Percentiles rank a stretch among this genome's conserved stretches.
phyloP scores from a whole-genome alignment of 139 green algal species.

The Volvox reticuliferus region DNA sequence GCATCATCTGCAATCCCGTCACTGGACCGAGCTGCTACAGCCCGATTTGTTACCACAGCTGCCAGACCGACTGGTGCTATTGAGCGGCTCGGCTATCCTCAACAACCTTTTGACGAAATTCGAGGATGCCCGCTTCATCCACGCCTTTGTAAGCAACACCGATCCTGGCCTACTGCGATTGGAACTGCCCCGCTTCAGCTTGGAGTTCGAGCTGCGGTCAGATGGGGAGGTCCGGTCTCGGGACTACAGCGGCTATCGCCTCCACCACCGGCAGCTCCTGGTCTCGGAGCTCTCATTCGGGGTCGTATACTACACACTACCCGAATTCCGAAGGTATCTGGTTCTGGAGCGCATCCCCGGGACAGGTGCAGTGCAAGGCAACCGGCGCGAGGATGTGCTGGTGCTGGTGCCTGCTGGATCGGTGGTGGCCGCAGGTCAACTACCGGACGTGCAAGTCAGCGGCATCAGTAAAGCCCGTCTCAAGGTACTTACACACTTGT shows the following conservation, averaged over 20 bases:
- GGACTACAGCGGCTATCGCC: constrained; percentile 54
- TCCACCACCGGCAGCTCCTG: constrained; percentile 36
- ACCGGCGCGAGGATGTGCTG: constrained; percentile 26
- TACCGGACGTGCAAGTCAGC: not conserved
- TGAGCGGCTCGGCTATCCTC: not conserved
- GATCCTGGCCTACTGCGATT: not conserved
- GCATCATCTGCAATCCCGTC: not conserved
- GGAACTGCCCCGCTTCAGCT: constrained; percentile 51
- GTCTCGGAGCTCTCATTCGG: not conserved
- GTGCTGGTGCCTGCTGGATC: constrained; percentile 53
- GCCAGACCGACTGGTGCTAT: constrained; percentile 53
- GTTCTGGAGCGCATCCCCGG: constrained; percentile 53
- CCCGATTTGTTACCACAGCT: not conserved
- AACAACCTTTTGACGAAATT: constrained; percentile 60
- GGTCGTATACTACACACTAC: constrained; percentile 61
- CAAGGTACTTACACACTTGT: not conserved
- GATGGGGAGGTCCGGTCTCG: constrained; percentile 1
- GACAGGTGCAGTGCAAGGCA: not conserved
- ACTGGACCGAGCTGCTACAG: constrained; percentile 19
- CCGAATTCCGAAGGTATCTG: constrained; percentile 66
- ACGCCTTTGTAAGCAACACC: constrained; percentile 17
- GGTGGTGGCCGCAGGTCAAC: constrained; percentile 17
- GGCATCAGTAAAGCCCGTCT: not conserved
- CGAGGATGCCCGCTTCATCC: constrained; percentile 63
- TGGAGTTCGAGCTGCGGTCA: constrained; percentile 64